These are phyloP conservation scores for Paraphoma chrysanthemicola DNA, from an alignment of 2,329 filamentous ascomycete species.

Conservation along the genomic window DNA sequence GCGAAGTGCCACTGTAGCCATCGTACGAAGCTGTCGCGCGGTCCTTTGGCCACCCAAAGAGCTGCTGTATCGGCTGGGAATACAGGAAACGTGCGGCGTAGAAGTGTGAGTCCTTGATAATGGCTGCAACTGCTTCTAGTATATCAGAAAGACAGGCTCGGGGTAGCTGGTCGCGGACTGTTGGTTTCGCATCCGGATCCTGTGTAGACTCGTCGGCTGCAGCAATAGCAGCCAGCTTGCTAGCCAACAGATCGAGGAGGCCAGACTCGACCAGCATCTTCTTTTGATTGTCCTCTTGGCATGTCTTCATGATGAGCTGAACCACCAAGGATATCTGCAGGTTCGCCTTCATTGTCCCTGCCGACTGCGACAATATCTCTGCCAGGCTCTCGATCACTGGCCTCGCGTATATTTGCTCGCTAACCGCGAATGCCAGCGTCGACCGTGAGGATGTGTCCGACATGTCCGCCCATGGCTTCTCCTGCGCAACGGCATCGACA, in stretches of 20 bases:
- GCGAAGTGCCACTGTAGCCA: constrained; percentile 17
- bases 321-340: constrained; percentile 69
- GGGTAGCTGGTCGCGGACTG: constrained; percentile 39
- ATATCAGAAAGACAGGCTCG: constrained; percentile 70
- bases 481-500: constrained; percentile 67
- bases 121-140: constrained; percentile 76
- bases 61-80: constrained; percentile 47
- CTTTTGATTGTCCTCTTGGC: constrained; percentile 73
- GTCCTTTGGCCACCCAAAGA: constrained; percentile 42
- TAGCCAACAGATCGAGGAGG: constrained; percentile 79
- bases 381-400: constrained; percentile 68
- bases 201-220: constrained; percentile 30
- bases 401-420: constrained; percentile 65
- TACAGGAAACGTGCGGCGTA: constrained; percentile 70
- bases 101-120: constrained; percentile 80
- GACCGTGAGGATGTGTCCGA: constrained; percentile 61
- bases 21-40: constrained; percentile 26
- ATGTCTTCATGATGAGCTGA: constrained; percentile 66
- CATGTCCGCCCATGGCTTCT: constrained; percentile 59
- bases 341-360: constrained; percentile 61
- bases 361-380: constrained; percentile 68
- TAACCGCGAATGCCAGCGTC: constrained; percentile 52
- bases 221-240: constrained; percentile 64
- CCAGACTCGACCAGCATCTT: constrained; percentile 73
- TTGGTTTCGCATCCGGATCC: constrained; percentile 20